Conservation (phyloP, 169 alveolate genomes). For the Plasmodium gonderi region DNA sequence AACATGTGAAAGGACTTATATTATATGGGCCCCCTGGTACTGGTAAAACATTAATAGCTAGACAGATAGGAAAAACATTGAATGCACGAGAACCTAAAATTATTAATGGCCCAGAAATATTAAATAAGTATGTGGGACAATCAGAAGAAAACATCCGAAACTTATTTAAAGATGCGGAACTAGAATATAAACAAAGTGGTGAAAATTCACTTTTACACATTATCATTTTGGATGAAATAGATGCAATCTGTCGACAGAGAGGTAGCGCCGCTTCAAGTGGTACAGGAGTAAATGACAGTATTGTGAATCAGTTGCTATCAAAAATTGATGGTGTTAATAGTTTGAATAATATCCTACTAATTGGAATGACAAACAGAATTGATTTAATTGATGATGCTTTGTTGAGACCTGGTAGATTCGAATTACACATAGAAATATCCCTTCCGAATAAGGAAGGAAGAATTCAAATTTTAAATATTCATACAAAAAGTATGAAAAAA, state of each 20-base stretch:
- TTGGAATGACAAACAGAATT: slow-evolving; percentile 99
- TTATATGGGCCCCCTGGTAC: slow-evolving; percentile 99
- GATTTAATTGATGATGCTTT: slow-evolving; percentile 99
- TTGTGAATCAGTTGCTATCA: slow-evolving; percentile 98
- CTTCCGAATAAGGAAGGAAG: slow-evolving; percentile 99
- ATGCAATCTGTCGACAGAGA: slow-evolving; percentile 98
- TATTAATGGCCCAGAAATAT: slow-evolving; percentile 93
- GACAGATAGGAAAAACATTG: slow-evolving; percentile 97
- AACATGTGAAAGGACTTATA: slow-evolving; percentile 96
- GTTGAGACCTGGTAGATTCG: slow-evolving; percentile 99
- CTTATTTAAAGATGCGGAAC: slow-evolving; percentile 98
- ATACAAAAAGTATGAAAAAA: slow-evolving; percentile 95
- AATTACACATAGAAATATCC: slow-evolving; percentile 98
- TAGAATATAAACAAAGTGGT: slow-evolving; percentile 94
- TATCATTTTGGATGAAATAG: slow-evolving; percentile 99
- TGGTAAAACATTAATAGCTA: slow-evolving; percentile 99
- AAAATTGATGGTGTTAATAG: slow-evolving; percentile 99
- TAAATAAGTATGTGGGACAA: slow-evolving; percentile 98
- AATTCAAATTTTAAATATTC: slow-evolving; percentile 96
- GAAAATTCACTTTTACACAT: slow-evolving; percentile 97
- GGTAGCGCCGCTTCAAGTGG: slow-evolving; percentile 94
- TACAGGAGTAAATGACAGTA: slow-evolving; percentile 96
- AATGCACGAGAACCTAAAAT: slow-evolving; percentile 96
- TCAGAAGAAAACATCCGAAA: slow-evolving; percentile 98
- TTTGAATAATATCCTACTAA: slow-evolving; percentile 95